These are phyloP conservation scores for Aspergillus kassunensis DNA, from an alignment of 495 filamentous ascomycete species.

Conservation along the genomic window DNA sequence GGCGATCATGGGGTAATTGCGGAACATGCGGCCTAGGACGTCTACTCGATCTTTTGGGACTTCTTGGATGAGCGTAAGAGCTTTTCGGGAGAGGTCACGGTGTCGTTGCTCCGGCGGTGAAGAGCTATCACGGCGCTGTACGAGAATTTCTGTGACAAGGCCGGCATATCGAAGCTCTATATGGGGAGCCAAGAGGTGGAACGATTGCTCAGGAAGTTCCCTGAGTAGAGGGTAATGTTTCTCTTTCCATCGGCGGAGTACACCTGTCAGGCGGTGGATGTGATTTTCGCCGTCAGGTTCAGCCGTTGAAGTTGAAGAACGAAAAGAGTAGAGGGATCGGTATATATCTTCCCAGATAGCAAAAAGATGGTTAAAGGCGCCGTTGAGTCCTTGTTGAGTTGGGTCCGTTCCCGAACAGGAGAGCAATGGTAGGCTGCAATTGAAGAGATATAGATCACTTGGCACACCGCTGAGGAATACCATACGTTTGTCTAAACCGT, in stretches of 20 bases:
- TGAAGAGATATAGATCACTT: background rate
- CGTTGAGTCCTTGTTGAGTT: background rate
- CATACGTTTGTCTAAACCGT: background rate
- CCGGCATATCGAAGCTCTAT: background rate
- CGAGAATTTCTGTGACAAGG: background rate
- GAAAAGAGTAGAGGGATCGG: background rate
- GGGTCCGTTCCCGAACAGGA: background rate
- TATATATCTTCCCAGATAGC: slow-evolving; percentile 8
- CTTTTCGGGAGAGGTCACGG: background rate
- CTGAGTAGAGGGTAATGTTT: background rate
- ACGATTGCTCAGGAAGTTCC: background rate
- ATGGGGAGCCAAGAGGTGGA: background rate
- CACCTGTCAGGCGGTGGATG: background rate
- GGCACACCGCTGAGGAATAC: background rate
- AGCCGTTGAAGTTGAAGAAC: background rate
- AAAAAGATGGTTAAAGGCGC: background rate
- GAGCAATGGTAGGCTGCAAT: background rate
- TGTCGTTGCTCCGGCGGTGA: background rate
- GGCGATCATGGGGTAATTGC: background rate
- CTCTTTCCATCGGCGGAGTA: background rate
- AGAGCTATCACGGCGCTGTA: background rate
- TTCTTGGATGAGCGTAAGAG: background rate
- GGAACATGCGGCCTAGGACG: background rate
- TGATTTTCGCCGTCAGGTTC: background rate
- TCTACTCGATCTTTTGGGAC: background rate